Evolutionary conservation across 2,329 filamentous ascomycete species (phyloP), one percentile per base, ranked within the genome.

Genomic region (Fusarium burgessii): DNA sequence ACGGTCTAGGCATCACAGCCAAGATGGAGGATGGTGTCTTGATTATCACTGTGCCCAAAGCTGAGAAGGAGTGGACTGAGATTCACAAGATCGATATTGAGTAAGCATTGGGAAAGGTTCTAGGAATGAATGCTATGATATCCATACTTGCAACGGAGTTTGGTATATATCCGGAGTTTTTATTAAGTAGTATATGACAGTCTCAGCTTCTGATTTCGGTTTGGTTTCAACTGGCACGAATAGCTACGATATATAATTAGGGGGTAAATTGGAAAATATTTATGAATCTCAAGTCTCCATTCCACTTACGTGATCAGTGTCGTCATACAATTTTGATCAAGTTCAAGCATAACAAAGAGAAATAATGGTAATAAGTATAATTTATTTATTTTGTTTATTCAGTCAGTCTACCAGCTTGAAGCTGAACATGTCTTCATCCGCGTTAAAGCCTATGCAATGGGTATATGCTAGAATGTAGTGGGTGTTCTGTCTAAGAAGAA

Each of bases 11-110:
- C 27, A 95, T 96, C 76, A 87, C 85, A 5, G 93, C 93, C 5
- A 93, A 90, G 82, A 86, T 97, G 81, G 91, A 94, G 79, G 92
- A 96, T 77, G 93, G 93, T 8, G 83, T 97, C 2, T 80, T 97
- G 72, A 84, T 91, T 38, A 85, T 97, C n/a, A 90, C 88, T n/a
- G 88, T 97, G 3, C 92, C 92, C 11, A 95, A 94, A 84, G 76
- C 88, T 11, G 89, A 92, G 77, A 88, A 85, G 79, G 89, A 89
- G 72, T 90, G 89, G 84, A 91, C 89, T 72, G 87, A 90, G 74
- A 84, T 90, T 65, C 85, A 84, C 76, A 87, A 87, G 78, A 85
- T 91, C 42, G 87, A 90, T 60, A 86, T 90, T 66, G 80, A 87
- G 74, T 88, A 80, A 77, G 45, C 18, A n/a, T 17, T 23, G n/a